These are phyloP conservation scores for Scheffersomyces parashehatae DNA, from an alignment of 1,139 yeast genomes.

Conservation along the genomic window DNA sequence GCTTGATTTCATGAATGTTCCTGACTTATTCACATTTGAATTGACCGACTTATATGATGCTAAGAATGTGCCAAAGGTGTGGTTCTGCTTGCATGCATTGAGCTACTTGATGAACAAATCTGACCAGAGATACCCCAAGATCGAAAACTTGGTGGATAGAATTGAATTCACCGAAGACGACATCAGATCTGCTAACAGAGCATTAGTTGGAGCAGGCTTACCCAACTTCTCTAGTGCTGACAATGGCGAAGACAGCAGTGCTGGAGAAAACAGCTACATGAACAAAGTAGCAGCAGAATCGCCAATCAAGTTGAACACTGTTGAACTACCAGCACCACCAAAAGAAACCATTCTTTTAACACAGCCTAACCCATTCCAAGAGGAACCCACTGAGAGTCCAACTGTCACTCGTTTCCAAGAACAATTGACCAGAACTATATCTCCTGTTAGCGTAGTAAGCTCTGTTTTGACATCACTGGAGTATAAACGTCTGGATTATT, in stretches of 20 bases:
- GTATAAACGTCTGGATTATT: conserved; percentile 9
- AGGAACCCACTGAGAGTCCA: conserved; percentile 1
- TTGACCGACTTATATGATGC: conserved; percentile 91
- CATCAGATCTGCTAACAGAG: conserved; percentile 64
- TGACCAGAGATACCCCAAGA: conserved; percentile 58
- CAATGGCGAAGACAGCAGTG: conserved; percentile 16
- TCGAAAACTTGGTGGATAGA: conserved; percentile 64
- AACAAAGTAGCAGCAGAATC: conserved; percentile 11
- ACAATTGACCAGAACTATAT: background rate
- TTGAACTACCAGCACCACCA: background rate
- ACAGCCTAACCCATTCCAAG: background rate
- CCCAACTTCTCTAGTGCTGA: conserved; percentile 63
- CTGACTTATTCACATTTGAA: conserved; percentile 86
- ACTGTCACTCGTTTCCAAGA: background rate
- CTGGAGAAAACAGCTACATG: conserved; percentile 14
- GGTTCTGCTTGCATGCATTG: conserved; percentile 89
- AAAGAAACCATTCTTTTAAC: background rate
- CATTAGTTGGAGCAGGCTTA: conserved; percentile 59
- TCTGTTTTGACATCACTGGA: background rate
- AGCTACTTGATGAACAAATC: conserved; percentile 62
- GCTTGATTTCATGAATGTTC: conserved; percentile 70
- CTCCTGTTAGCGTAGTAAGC: background rate
- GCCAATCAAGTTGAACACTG: conserved; percentile 4
- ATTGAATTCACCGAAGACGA: conserved; percentile 68
- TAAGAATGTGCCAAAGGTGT: conserved; percentile 90